Conservation (phyloP, 306 rosid species). For the Abrus pulchellus region DNA sequence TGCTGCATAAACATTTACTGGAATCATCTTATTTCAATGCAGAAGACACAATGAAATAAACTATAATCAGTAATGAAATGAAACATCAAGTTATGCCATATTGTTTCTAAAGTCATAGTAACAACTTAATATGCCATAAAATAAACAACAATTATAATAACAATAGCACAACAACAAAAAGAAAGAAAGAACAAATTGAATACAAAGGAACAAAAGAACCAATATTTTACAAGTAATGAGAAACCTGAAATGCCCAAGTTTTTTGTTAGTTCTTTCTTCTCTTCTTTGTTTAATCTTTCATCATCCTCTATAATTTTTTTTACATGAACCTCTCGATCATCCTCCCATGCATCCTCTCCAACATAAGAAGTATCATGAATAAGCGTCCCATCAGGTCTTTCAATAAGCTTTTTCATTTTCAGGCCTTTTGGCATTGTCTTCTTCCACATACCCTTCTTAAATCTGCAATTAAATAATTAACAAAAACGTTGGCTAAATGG, state of each 20-base stretch:
- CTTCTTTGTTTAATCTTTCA: slow-evolving; percentile 63
- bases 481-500: slow-evolving; percentile 34
- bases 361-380: slow-evolving; percentile 84
- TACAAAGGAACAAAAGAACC: neutral
- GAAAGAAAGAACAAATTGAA: neutral
- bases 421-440: slow-evolving; percentile 87
- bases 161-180: neutral
- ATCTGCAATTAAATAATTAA: slow-evolving; percentile 60
- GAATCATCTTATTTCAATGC: slow-evolving; percentile 28
- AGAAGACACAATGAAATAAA: slow-evolving; percentile 23
- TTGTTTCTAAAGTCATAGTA: neutral
- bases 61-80: slow-evolving; percentile 11
- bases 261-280: slow-evolving; percentile 69
- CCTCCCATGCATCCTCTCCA: slow-evolving; percentile 99
- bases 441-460: slow-evolving; percentile 92
- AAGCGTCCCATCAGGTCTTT: slow-evolving; percentile 85
- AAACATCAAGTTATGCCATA: slow-evolving; percentile 24
- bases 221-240: slow-evolving; percentile 33
- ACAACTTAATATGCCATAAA: slow-evolving; percentile 13
- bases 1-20: slow-evolving; percentile 6
- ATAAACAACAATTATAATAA: neutral
- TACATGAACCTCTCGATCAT: slow-evolving; percentile 66
- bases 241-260: slow-evolving; percentile 83
- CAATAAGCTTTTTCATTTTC: slow-evolving; percentile 83
- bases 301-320: slow-evolving; percentile 71